phyloP scores from a whole-genome alignment of 2,329 filamentous ascomycete species.

The Neofusicoccum umdonicola region DNA sequence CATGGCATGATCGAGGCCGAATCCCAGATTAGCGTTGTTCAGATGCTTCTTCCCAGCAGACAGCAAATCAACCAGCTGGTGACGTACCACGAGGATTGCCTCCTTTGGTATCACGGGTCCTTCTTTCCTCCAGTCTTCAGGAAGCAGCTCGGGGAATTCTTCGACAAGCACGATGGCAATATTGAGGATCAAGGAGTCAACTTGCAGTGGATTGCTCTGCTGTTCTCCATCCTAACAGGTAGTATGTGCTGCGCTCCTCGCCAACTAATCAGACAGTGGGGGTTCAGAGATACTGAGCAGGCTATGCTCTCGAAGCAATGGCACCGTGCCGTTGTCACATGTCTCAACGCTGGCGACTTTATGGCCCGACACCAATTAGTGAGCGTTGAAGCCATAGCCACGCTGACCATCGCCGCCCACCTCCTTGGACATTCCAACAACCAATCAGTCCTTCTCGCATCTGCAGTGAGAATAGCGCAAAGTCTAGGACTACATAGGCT shows the following conservation, averaged over 20 bases:
- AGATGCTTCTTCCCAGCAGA: slow-evolving; percentile 36
- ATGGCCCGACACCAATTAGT: slow-evolving; percentile 39
- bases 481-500: slow-evolving; percentile 48
- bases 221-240: slow-evolving; percentile 46
- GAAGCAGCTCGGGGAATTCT: slow-evolving; percentile 39
- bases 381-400: slow-evolving; percentile 46
- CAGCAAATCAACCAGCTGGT: slow-evolving; percentile 30
- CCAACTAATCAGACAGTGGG: slow-evolving; percentile 40
- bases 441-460: slow-evolving; percentile 46
- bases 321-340: slow-evolving; percentile 47
- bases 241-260: slow-evolving; percentile 44
- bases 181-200: slow-evolving; percentile 35
- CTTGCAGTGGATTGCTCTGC: slow-evolving; percentile 47
- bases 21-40: slow-evolving; percentile 30
- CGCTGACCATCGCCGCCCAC: slow-evolving; percentile 51
- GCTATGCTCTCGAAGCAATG: slow-evolving; percentile 43
- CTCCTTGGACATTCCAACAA: slow-evolving; percentile 49
- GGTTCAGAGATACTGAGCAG: slow-evolving; percentile 44
- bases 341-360: slow-evolving; percentile 48
- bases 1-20: slow-evolving; percentile 19
- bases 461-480: slow-evolving; percentile 48
- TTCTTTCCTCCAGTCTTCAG: slow-evolving; percentile 40
- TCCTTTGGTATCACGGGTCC: slow-evolving; percentile 42
- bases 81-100: slow-evolving; percentile 39
- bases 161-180: slow-evolving; percentile 32